phyloP scores from a whole-genome alignment of 495 filamentous ascomycete genomes.

The Pseudotulostoma volvatum region DNA sequence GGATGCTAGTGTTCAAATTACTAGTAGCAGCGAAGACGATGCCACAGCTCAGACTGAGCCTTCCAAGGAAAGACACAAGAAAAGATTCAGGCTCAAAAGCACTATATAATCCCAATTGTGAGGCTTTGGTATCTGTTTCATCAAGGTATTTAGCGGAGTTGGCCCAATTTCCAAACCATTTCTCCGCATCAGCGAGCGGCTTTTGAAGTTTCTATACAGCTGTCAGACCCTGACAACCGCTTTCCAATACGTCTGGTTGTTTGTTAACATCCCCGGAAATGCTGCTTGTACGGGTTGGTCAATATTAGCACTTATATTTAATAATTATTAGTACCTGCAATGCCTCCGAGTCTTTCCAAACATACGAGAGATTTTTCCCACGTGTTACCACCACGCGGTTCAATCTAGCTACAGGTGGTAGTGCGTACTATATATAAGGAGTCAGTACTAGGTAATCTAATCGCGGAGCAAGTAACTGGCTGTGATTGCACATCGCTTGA shows the following conservation, averaged over 20 bases:
- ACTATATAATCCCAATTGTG: not conserved
- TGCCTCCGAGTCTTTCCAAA: too few relatives aligned
- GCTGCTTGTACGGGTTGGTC: not conserved
- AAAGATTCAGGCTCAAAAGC: not conserved
- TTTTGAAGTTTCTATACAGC: not conserved
- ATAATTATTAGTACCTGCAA: too few relatives aligned
- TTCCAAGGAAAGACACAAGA: too few relatives aligned
- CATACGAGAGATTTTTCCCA: too few relatives aligned
- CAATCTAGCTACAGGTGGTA: too few relatives aligned
- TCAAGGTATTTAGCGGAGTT: not conserved
- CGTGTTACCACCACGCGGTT: too few relatives aligned
- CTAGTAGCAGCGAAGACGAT: not conserved
- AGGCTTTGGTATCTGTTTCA: not conserved
- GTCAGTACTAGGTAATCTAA: too few relatives aligned
- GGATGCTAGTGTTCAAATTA: too few relatives aligned
- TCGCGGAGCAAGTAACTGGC: too few relatives aligned
- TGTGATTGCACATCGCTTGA: too few relatives aligned
- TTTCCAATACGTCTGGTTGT: not conserved
- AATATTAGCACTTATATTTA: not conserved
- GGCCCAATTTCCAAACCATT: not conserved
- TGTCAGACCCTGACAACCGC: not conserved
- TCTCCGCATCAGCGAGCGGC: not conserved
- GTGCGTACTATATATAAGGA: too few relatives aligned
- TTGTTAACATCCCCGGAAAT: not conserved
- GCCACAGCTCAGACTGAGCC: too few relatives aligned